A percentile compares a stretch with the other conserved stretches of the same genome.
Evolutionary conservation across 2,329 filamentous ascomycete genomes (phyloP).

Genomic region (Apiospora rasikravindrae): DNA sequence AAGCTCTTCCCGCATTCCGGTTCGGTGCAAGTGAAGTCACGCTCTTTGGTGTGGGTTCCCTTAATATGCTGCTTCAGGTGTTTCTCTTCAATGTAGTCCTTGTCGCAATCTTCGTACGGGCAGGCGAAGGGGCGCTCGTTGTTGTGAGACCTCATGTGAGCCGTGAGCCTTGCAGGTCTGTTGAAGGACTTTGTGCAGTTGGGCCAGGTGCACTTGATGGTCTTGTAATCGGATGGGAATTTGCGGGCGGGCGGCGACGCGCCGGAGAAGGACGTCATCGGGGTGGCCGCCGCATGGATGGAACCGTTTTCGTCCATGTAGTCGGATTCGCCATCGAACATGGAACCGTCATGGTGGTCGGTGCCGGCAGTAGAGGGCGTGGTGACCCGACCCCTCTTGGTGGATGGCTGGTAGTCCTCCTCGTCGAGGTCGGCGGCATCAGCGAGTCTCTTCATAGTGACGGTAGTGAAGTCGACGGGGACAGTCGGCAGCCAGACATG

Average conservation of each 20-base stretch:
- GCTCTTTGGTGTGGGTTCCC: constrained; percentile 75
- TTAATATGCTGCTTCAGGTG: constrained; percentile 87
- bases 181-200: constrained; percentile 86
- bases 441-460: constrained; percentile 31
- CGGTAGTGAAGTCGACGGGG: constrained; percentile 3
- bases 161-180: constrained; percentile 77
- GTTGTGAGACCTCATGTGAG: constrained; percentile 84
- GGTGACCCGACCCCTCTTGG: constrained; percentile 18
- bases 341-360: constrained; percentile 17
- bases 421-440: constrained; percentile 12
- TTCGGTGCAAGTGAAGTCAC: constrained; percentile 73
- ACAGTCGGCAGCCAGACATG: not conserved
- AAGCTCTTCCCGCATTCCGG: constrained; percentile 81
- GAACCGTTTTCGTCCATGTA: constrained; percentile 27
- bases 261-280: constrained; percentile 53
- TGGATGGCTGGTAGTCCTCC: constrained; percentile 5
- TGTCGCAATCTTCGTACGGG: constrained; percentile 71
- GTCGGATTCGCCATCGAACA: constrained; percentile 19
- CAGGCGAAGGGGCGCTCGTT: constrained; percentile 84
- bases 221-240: constrained; percentile 76
- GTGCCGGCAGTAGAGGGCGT: constrained; percentile 19
- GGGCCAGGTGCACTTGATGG: constrained; percentile 74
- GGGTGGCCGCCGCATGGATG: constrained; percentile 43
- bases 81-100: constrained; percentile 84
- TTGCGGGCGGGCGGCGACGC: constrained; percentile 48